Evolutionary conservation across 176 grass and related monocot species (phyloP).

Genomic region (Eleusine indica): DNA sequence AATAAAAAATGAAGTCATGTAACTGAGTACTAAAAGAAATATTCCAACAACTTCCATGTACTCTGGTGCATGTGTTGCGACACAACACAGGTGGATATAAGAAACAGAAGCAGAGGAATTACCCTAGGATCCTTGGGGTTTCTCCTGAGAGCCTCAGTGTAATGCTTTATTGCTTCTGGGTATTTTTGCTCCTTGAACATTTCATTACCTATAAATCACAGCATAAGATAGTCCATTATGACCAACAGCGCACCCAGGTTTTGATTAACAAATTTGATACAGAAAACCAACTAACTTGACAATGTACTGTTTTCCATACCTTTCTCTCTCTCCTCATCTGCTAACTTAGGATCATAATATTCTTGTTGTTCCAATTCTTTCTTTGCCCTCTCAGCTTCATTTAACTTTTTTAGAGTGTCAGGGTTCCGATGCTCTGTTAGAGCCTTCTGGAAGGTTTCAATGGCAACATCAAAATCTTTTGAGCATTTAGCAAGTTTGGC

Average conservation of each 20-base stretch:
- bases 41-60: background rate
- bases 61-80: background rate
- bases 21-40: background rate
- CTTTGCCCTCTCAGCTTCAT: conserved; percentile 93
- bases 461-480: conserved; percentile 80
- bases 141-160: conserved; percentile 92
- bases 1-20: background rate
- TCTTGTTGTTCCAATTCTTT: conserved; percentile 98
- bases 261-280: background rate
- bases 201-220: conserved; percentile 80
- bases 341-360: conserved; percentile 87
- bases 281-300: conserved; percentile 11
- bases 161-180: conserved; percentile 93
- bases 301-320: conserved; percentile 45
- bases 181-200: conserved; percentile 93
- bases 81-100: background rate
- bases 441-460: conserved; percentile 93
- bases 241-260: background rate
- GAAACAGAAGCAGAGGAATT: conserved; percentile 35
- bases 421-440: conserved; percentile 97
- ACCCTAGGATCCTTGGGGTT: conserved; percentile 92
- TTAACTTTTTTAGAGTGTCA: conserved; percentile 83
- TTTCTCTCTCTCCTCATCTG: conserved; percentile 97
- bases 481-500: conserved; percentile 83
- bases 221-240: background rate